phyloP scores from a whole-genome alignment of 208 protist genomes.

The Kentomonas sorsogonicus region DNA sequence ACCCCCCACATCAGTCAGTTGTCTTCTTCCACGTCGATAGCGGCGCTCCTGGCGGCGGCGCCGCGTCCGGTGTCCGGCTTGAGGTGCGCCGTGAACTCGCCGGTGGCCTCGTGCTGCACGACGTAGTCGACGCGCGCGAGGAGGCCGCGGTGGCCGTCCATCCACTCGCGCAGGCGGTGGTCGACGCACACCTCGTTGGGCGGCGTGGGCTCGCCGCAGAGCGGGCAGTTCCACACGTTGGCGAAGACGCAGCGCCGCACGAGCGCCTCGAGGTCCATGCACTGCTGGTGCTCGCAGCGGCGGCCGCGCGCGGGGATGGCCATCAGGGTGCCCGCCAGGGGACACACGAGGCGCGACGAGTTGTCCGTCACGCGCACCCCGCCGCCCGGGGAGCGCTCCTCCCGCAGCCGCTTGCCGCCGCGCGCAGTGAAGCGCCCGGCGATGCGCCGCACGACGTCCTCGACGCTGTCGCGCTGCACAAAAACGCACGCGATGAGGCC shows the following conservation, averaged over 20 bases:
- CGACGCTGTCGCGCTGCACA: slow-evolving; percentile 40
- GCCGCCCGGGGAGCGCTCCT: neutral
- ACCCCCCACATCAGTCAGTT: too few relatives aligned
- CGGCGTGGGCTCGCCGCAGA: slow-evolving; percentile 55
- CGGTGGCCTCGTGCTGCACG: too few relatives aligned
- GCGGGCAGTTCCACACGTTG: slow-evolving; percentile 84
- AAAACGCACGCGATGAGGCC: slow-evolving; percentile 67
- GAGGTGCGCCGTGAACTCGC: too few relatives aligned
- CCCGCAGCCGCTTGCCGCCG: neutral
- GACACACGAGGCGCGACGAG: slow-evolving; percentile 52
- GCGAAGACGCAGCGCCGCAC: slow-evolving; percentile 50
- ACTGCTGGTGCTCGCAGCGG: slow-evolving; percentile 77
- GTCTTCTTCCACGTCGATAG: too few relatives aligned
- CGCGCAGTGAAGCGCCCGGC: slow-evolving; percentile 27
- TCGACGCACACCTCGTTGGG: slow-evolving; percentile 61
- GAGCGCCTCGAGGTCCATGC: slow-evolving; percentile 64
- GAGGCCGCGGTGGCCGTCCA: slow-evolving; percentile 29
- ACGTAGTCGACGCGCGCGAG: slow-evolving; percentile 51
- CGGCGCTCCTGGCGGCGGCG: too few relatives aligned
- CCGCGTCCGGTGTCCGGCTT: too few relatives aligned
- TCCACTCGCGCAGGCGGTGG: slow-evolving; percentile 70
- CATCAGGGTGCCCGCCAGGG: slow-evolving; percentile 56
- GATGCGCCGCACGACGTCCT: slow-evolving; percentile 30
- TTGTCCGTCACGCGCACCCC: slow-evolving; percentile 45
- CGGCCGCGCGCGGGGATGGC: slow-evolving; percentile 49